Conservation (phyloP, 2,329 filamentous ascomycete genomes). For the Chaetomium olivaceum region DNA sequence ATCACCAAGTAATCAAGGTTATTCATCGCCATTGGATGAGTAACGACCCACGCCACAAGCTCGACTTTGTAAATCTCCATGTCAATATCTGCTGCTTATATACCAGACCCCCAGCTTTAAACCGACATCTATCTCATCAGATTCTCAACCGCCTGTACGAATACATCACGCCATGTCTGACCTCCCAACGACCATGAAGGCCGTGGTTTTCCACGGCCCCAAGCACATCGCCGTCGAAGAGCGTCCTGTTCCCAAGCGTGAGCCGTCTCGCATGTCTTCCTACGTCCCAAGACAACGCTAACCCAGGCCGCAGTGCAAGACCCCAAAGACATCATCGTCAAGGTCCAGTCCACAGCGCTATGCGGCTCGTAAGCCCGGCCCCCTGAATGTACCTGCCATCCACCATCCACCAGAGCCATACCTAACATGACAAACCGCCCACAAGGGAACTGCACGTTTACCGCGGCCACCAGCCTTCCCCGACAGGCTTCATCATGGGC, state of each 20-base stretch:
- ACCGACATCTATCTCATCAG: not conserved
- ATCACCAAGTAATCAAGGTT: not conserved
- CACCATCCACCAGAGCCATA: not conserved
- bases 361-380: conserved; percentile 73
- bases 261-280: conserved; percentile 29
- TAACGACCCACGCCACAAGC: not conserved
- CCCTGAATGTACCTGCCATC: not conserved
- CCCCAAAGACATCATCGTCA: conserved; percentile 75
- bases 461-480: conserved; percentile 74
- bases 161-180: conserved; percentile 15
- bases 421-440: not conserved
- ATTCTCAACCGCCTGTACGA: not conserved
- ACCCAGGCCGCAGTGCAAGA: conserved; percentile 55
- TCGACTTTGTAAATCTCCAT: not conserved
- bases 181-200: conserved; percentile 69
- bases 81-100: not conserved
- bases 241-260: conserved; percentile 70
- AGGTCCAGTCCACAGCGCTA: conserved; percentile 78
- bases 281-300: not conserved
- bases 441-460: conserved; percentile 80
- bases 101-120: not conserved
- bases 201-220: conserved; percentile 82
- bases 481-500: conserved; percentile 67
- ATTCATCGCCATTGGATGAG: not conserved
- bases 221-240: conserved; percentile 75